Conservation (phyloP, 1,139 yeast genomes). For the Magnusiomyces sp. region DNA sequence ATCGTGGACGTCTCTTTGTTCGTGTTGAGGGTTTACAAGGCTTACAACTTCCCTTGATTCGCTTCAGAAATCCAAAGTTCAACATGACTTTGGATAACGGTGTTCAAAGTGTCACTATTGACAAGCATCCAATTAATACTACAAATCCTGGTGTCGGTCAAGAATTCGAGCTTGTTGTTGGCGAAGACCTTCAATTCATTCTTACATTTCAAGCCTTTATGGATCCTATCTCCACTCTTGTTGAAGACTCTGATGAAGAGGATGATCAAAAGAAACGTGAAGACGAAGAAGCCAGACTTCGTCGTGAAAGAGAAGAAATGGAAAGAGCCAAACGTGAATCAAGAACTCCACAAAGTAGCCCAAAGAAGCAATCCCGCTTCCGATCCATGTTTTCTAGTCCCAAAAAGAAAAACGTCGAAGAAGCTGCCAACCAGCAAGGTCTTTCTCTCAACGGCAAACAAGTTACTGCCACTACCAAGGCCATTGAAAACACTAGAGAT, state of each 20-base stretch:
- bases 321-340: neutral
- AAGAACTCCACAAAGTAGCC: neutral
- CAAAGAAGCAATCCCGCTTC: slow-evolving; percentile 11
- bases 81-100: slow-evolving; percentile 79
- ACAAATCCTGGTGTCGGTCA: slow-evolving; percentile 45
- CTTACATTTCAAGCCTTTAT: slow-evolving; percentile 52
- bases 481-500: neutral
- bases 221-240: slow-evolving; percentile 22
- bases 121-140: slow-evolving; percentile 43
- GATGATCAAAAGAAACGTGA: neutral
- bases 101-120: slow-evolving; percentile 72
- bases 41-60: slow-evolving; percentile 44
- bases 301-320: neutral
- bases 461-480: neutral
- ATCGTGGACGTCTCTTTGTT: slow-evolving; percentile 71
- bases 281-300: slow-evolving; percentile 1
- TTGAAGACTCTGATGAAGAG: slow-evolving; percentile 9
- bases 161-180: slow-evolving; percentile 76
- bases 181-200: slow-evolving; percentile 51
- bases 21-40: slow-evolving; percentile 54
- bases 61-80: slow-evolving; percentile 41
- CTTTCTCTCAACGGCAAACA: neutral
- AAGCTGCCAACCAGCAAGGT: slow-evolving; percentile 2
- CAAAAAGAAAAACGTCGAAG: slow-evolving; percentile 15
- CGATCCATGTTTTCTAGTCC: slow-evolving; percentile 16